Percentiles rank a stretch among this genome's conserved stretches.
These are phyloP conservation scores for Fusarium napiforme DNA, from an alignment of 2,329 filamentous ascomycete genomes.

Conservation along the genomic window DNA sequence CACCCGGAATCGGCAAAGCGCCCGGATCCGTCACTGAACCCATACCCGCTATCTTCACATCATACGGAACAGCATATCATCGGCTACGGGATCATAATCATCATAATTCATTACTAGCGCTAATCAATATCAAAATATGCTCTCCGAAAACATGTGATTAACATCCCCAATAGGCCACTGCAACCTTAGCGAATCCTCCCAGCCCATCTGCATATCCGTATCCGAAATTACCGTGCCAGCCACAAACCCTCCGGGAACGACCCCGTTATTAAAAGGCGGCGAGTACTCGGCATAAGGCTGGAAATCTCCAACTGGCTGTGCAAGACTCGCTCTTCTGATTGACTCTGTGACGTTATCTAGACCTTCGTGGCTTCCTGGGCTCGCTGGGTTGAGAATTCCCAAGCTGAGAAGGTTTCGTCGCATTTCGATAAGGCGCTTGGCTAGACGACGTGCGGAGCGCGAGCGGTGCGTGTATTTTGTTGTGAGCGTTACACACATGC, in stretches of 20 bases:
- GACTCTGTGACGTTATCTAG: slow-evolving; percentile 21
- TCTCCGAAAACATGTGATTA: slow-evolving; percentile 33
- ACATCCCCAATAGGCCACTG: slow-evolving; percentile 32
- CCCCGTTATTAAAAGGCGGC: slow-evolving; percentile 1
- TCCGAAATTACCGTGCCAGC: slow-evolving; percentile 5
- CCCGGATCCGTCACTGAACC: not conserved
- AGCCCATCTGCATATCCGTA: slow-evolving; percentile 27
- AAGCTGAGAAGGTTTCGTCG: slow-evolving; percentile 11
- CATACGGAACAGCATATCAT: not conserved
- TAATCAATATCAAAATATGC: slow-evolving; percentile 10
- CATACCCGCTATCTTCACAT: not conserved
- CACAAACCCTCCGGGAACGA: not conserved
- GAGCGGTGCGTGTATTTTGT: slow-evolving; percentile 19
- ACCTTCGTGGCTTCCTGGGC: slow-evolving; percentile 7
- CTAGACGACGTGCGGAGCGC: slow-evolving; percentile 13
- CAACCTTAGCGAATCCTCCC: slow-evolving; percentile 23
- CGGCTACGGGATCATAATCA: not conserved
- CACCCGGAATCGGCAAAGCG: not conserved
- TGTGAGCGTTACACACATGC: slow-evolving; percentile 22
- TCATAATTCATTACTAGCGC: not conserved
- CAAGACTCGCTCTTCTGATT: slow-evolving; percentile 4
- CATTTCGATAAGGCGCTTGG: slow-evolving; percentile 23
- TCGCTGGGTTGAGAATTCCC: slow-evolving; percentile 4
- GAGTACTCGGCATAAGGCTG: slow-evolving; percentile 11
- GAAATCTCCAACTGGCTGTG: not conserved